Conservation (phyloP, 352 stramenopile genomes). For the Hyaloperonospora arabidopsidis region DNA sequence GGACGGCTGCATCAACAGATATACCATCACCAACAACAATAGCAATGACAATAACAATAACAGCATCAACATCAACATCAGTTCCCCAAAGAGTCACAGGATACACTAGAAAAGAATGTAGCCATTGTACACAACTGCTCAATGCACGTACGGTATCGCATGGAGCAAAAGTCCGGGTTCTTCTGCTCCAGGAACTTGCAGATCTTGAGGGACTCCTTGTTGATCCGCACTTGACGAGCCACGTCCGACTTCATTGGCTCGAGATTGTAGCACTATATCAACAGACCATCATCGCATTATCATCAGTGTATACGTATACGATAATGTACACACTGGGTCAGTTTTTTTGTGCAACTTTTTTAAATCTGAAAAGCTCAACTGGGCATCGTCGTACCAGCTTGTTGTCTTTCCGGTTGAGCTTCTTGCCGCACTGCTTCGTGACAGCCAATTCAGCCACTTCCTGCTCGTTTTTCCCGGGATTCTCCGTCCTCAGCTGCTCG, state of each 20-base stretch:
- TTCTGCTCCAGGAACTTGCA: slow-evolving; percentile 92
- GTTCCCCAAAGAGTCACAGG: too few species aligned
- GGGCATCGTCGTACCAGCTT: slow-evolving; percentile 63
- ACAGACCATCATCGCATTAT: slow-evolving; percentile 1
- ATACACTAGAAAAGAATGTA: not conserved
- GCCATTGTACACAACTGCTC: not conserved
- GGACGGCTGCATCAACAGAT: slow-evolving; percentile 60
- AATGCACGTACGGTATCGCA: slow-evolving; percentile 86
- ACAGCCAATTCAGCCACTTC: slow-evolving; percentile 74
- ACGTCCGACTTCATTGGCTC: slow-evolving; percentile 92
- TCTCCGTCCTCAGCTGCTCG: slow-evolving; percentile 52
- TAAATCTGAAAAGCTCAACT: too few species aligned
- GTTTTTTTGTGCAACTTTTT: too few species aligned
- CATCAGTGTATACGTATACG: not conserved
- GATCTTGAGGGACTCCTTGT: slow-evolving; percentile 90
- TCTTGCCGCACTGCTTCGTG: slow-evolving; percentile 82
- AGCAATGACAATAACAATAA: too few species aligned
- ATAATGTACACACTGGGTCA: not conserved
- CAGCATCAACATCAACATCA: too few species aligned
- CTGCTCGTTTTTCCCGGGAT: slow-evolving; percentile 71
- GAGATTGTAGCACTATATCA: slow-evolving; percentile 88
- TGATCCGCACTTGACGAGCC: slow-evolving; percentile 86
- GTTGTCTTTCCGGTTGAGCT: slow-evolving; percentile 83
- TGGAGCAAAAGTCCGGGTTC: slow-evolving; percentile 90
- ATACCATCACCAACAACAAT: too few species aligned